Percentiles rank a stretch among this genome's conserved stretches.
Conservation (phyloP, 2,329 filamentous ascomycete genomes). For the Pseudohalonectria lignicola region DNA sequence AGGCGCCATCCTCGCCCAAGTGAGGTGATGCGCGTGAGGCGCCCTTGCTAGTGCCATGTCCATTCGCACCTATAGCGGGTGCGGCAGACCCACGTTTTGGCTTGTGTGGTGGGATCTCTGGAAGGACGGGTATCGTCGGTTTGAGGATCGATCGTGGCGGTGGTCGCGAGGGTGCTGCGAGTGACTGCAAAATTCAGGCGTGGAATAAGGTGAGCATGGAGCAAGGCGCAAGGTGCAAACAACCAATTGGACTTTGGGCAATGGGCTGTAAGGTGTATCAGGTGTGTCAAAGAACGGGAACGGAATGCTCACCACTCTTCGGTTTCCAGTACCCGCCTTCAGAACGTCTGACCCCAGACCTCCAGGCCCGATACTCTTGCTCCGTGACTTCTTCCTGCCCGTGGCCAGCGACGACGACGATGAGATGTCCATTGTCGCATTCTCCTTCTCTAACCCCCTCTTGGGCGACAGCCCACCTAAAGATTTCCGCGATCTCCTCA, state of each 20-base stretch:
- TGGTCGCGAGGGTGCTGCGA: conserved; percentile 39
- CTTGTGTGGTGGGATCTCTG: conserved; percentile 57
- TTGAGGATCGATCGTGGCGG: conserved; percentile 67
- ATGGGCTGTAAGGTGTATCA: no score
- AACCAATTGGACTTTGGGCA: no score
- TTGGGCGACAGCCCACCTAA: conserved; percentile 47
- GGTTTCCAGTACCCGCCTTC: conserved; percentile 64
- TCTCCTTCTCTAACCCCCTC: conserved; percentile 61
- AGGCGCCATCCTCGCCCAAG: conserved; percentile 23
- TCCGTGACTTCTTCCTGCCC: conserved; percentile 63
- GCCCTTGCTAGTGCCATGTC: conserved; percentile 16
- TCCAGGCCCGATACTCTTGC: conserved; percentile 92
- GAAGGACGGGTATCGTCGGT: conserved; percentile 57
- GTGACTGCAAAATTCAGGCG: no score
- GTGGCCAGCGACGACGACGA: conserved; percentile 36
- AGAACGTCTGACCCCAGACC: conserved; percentile 78
- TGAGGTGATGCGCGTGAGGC: conserved; percentile 18
- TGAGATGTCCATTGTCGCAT: conserved; percentile 56
- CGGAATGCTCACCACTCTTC: conserved; percentile 59
- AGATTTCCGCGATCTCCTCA: conserved; percentile 58
- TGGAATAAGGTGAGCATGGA: no score
- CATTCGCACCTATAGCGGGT: neutral
- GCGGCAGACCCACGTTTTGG: conserved; percentile 29
- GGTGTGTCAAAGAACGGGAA: no score
- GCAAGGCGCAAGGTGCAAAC: no score